Evolutionary conservation across 805 yeast species (phyloP), one percentile per base, ranked within the genome.

Genomic region (Kodamaea sagamina): DNA sequence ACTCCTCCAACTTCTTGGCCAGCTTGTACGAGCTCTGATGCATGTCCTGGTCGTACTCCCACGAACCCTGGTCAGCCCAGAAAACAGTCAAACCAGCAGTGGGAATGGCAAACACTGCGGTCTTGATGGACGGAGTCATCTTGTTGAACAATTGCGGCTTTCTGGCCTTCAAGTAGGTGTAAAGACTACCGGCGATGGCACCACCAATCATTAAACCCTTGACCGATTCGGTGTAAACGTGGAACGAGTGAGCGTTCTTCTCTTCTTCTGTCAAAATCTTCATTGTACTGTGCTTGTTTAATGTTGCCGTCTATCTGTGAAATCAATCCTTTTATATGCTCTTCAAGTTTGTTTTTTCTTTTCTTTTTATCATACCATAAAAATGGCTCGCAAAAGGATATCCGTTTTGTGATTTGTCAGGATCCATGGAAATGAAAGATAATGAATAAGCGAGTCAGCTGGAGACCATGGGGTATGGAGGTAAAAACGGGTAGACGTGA

Each of bases 51-150:
- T 71, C 75, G 44, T 69, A 71, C 44, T 68, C 74, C 47, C 68
- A 61, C 16, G 74, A 68, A 11, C 76, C 76, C 46, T 67, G 69
- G 47, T 71, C 76, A 10, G 74, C 75, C 56, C 55, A 71, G 44
- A 71, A 68, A 0, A 73, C 74, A 9, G 57, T 59, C 31, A 59
- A 41, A 1, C 67, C 55, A 39, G 69, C 55, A 6, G 75, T 67
- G 25, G 76, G 76, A 65, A 69, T 62, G 17, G 61, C 56, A 27
- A 68, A 38, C 35, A 69, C 53, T 47, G 67, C 61, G 10, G 76
- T 56, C 51, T 67, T 71, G 44, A 71, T 60, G 34, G 66, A 57
- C 10, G 75, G 49, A 50, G 58, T 71, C 54, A 70, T 64, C n/a
- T 55, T 50, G 11, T 51, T 53, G 46, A 68, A 68, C 50, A 57